phyloP scores from a whole-genome alignment of 2,329 filamentous ascomycete species.

The Fusarium sororula region DNA sequence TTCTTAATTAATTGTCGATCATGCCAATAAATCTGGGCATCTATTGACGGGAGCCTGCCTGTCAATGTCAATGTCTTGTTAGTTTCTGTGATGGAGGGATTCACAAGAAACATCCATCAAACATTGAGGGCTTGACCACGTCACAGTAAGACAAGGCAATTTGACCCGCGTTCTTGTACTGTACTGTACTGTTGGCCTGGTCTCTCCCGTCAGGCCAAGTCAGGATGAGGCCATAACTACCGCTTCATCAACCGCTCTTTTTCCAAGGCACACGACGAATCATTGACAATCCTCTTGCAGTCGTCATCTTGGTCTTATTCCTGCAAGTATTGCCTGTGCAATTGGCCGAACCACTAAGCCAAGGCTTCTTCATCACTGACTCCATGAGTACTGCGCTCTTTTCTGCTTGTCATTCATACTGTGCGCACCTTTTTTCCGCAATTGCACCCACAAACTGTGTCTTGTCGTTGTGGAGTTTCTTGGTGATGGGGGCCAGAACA shows the following conservation, averaged over 20 bases:
- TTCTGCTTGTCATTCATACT: constrained; percentile 21
- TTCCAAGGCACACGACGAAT: constrained; percentile 1
- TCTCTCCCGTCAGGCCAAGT: neutral
- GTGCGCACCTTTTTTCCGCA: constrained; percentile 20
- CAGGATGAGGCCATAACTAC: constrained; percentile 4
- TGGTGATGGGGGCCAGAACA: constrained; percentile 16
- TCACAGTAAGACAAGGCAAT: constrained; percentile 9
- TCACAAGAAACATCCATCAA: constrained; percentile 11
- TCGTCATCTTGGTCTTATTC: constrained; percentile 24
- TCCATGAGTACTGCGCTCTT: neutral
- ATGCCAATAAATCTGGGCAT: constrained; percentile 5
- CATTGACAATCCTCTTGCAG: neutral
- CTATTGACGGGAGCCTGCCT: constrained; percentile 27
- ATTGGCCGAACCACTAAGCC: constrained; percentile 19
- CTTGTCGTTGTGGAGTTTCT: constrained; percentile 21
- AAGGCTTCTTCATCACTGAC: constrained; percentile 4
- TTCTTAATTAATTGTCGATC: neutral
- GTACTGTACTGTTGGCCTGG: neutral
- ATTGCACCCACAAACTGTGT: constrained; percentile 3
- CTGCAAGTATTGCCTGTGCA: constrained; percentile 5
- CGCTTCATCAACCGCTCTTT: constrained; percentile 3
- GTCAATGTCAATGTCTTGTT: neutral
- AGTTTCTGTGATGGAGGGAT: constrained; percentile 8
- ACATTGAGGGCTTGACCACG: constrained; percentile 11
- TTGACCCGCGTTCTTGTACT: neutral